Base-by-base conservation (phyloP, 768 basidiomycete genomes). In the Boletus bicolor region DNA sequence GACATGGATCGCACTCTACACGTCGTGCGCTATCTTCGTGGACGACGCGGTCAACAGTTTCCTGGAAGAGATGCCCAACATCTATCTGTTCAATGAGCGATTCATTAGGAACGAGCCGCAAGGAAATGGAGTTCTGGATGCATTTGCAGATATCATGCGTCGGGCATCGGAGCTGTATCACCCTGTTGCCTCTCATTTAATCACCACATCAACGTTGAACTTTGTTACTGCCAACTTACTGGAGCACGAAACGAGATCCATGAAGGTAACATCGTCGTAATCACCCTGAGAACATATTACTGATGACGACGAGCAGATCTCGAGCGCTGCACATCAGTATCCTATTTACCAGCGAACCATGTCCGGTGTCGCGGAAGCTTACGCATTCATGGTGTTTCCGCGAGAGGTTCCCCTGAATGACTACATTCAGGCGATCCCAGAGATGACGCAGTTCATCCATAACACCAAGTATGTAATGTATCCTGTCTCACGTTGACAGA, bases 1-100 rank as follows among this genome's bases (percentile, higher is more conserved):
- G 39, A 62, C 48, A 55, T 71, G 28, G 69, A 73, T 78, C 28
- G 71, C 75, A 2, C 62, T 78, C 8, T 78, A 69, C 58, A 78
- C 77, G 1, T 68, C 76, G 0, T 73, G 68, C 46, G 46, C 62
- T 17, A 70, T 70, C 44, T 72, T 61, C 42, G 54, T 73, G 28
- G 78, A 79, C 58, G 76, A 80, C 56, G 43, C 55, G 4, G 59
- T 69, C 15, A 56, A 61, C 2, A 53, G 59, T 14, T 68, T 72
- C 44, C 52, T 58, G 11, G 59, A 59, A 5, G 57, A 65, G 37
- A 32, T 59, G 38, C 44, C 62, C 4, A 43, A 53, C 24, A 55
- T 77, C 14, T 65, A 68, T 12, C 54, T 56, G n/a, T 79, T 79
- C 64, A 72, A 70, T 21, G 61, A 68, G 24, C 58, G 72, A 0